Evolutionary conservation across 352 stramenopile genomes (phyloP), one percentile per base, ranked within the genome.

Genomic region (Phytophthora foliorum): DNA sequence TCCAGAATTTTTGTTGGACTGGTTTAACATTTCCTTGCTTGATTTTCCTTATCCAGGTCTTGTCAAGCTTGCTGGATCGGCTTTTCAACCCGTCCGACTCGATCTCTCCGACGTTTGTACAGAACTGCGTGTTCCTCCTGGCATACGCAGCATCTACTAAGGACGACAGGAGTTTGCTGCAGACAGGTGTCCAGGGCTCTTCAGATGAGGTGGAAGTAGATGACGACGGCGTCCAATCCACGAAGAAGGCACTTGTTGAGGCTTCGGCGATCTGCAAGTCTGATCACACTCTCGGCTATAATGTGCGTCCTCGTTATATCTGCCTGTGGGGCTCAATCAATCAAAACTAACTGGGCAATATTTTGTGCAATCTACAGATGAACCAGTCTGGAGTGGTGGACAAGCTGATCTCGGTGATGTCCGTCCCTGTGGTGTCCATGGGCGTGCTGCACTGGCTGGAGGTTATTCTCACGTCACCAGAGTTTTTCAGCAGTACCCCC

Each of bases 211-310:
- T 92, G 1, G 60, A 76, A 50, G 63, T 91, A 48, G 78, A 92
- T 34, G 57, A 77, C 16, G 71, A 81, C 6, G 80, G 86, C 8
- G 68, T 95, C 8, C 76, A 90, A 36, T 70, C 77, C 14, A 92
- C 85, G 2, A 93, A 92, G 61, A 81, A 77, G 36, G 86, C 88
- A 4, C 72, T 96, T 0, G 58, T 84, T 13, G 87, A 93, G 34
- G 87, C 87, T 16, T 96, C 89, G 25, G 66, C 77, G 11, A 85
- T 94, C 32, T 96, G 89, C 74, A 88, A 91, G 54, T 93, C 88
- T 6, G 89, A 96, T 54, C 84, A 93, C 63, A 96, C 89, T 4
- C 78, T 96, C 41, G 87, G 87, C 21, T 96, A 95, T 69, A 96
- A 94, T 76, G 88, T 95, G 46, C 72, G 84, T 80, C 8, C 0